Conservation (phyloP, 2,329 filamentous ascomycete species). For the Lasiodiplodia hormozganensis region DNA sequence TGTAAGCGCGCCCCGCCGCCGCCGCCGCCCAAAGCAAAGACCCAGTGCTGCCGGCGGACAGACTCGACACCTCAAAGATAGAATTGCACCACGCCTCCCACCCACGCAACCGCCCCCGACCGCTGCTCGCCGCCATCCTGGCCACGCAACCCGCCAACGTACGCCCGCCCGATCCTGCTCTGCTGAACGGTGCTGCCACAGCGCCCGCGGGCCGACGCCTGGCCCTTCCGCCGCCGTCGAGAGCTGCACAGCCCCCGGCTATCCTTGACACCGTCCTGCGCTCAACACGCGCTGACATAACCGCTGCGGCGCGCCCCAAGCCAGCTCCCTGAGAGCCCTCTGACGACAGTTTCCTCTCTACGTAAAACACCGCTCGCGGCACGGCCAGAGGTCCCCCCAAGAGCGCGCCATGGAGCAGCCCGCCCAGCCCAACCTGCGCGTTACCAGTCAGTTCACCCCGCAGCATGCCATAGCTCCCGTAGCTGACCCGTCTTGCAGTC, state of each 20-base stretch:
- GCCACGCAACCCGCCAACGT: slow-evolving; percentile 28
- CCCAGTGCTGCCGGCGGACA: slow-evolving; percentile 21
- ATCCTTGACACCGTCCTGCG: slow-evolving; percentile 30
- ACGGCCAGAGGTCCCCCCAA: background rate
- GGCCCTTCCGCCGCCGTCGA: slow-evolving; percentile 28
- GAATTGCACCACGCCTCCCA: slow-evolving; percentile 25
- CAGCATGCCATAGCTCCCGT: slow-evolving; percentile 27
- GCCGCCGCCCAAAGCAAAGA: slow-evolving; percentile 19
- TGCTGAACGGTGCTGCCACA: slow-evolving; percentile 6
- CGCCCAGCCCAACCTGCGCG: slow-evolving; percentile 79
- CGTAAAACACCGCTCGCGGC: background rate
- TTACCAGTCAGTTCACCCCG: slow-evolving; percentile 75
- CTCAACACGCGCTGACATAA: slow-evolving; percentile 29
- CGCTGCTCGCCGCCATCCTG: slow-evolving; percentile 1
- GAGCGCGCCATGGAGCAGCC: slow-evolving; percentile 52
- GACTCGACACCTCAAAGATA: slow-evolving; percentile 30
- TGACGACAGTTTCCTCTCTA: background rate
- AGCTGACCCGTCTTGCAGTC: slow-evolving; percentile 64
- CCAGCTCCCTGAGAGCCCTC: slow-evolving; percentile 25
- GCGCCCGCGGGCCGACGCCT: slow-evolving; percentile 29
- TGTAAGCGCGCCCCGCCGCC: slow-evolving; percentile 28
- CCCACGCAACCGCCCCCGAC: slow-evolving; percentile 13
- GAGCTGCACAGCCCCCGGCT: slow-evolving; percentile 29
- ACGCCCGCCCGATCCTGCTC: slow-evolving; percentile 3
- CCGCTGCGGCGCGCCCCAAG: slow-evolving; percentile 23